Conservation (phyloP, 768 basidiomycete species). For the Leucocoprinus sp. region DNA sequence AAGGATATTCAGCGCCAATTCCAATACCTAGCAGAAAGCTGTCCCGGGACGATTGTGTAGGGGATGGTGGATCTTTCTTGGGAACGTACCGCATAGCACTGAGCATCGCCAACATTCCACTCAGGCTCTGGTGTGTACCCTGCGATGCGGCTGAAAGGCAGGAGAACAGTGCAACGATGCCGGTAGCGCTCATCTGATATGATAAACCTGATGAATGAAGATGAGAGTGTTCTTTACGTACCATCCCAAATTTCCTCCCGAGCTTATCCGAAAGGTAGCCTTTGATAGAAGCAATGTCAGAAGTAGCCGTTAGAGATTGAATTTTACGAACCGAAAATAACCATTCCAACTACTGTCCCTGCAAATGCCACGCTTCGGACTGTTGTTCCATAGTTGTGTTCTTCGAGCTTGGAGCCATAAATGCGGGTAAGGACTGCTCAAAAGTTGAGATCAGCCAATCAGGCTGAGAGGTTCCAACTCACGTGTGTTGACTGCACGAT, state of each 20-base stretch:
- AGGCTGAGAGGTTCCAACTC: slow-evolving; percentile 16
- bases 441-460: neutral
- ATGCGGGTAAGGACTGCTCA: slow-evolving; percentile 56
- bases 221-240: slow-evolving; percentile 19
- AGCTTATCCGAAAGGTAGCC: slow-evolving; percentile 77
- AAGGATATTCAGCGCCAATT: slow-evolving; percentile 84
- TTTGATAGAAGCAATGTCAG: slow-evolving; percentile 11
- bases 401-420: slow-evolving; percentile 50
- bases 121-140: slow-evolving; percentile 65
- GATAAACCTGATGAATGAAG: neutral
- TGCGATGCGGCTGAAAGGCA: slow-evolving; percentile 74
- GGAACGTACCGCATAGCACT: slow-evolving; percentile 58
- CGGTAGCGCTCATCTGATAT: slow-evolving; percentile 67
- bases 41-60: neutral
- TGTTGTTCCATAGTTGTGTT: slow-evolving; percentile 54
- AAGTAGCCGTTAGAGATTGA: neutral
- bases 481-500: slow-evolving; percentile 62
- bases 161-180: slow-evolving; percentile 80
- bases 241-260: slow-evolving; percentile 86
- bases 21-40: slow-evolving; percentile 88
- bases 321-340: slow-evolving; percentile 47
- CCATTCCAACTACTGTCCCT: slow-evolving; percentile 83
- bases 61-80: neutral
- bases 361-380: slow-evolving; percentile 73
- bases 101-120: slow-evolving; percentile 71